Conservation (phyloP, 495 filamentous ascomycete genomes). For the Aspergillus sclerotiicarbonarius region DNA sequence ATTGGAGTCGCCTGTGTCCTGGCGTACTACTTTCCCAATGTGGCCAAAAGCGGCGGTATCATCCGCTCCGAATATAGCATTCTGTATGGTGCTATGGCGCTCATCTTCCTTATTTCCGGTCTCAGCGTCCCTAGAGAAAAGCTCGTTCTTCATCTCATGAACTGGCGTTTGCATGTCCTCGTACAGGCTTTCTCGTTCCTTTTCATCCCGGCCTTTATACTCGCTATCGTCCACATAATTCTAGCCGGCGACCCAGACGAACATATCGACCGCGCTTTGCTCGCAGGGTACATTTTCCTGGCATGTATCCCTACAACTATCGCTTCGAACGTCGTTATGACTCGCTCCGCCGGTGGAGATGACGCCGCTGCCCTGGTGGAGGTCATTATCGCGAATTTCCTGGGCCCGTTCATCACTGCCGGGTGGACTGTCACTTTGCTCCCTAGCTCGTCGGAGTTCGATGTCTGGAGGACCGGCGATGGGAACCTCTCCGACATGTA, state of each 20-base stretch:
- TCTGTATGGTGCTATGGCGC: slow-evolving; percentile 50
- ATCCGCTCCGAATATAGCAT: slow-evolving; percentile 55
- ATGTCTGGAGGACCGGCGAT: slow-evolving; percentile 42
- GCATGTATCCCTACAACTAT: slow-evolving; percentile 59
- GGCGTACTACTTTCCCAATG: slow-evolving; percentile 52
- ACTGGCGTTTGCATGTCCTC: slow-evolving; percentile 52
- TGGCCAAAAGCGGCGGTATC: slow-evolving; percentile 51
- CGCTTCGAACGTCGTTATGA: slow-evolving; percentile 60
- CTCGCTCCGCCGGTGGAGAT: slow-evolving; percentile 51
- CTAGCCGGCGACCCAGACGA: slow-evolving; percentile 42
- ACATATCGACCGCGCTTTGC: slow-evolving; percentile 46
- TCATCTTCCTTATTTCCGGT: slow-evolving; percentile 56
- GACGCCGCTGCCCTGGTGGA: slow-evolving; percentile 55
- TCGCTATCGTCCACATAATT: slow-evolving; percentile 47
- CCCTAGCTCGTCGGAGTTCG: slow-evolving; percentile 42
- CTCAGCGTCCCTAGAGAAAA: slow-evolving; percentile 53
- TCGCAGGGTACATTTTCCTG: slow-evolving; percentile 53
- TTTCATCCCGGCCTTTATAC: slow-evolving; percentile 45
- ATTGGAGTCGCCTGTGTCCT: slow-evolving; percentile 50
- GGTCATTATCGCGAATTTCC: slow-evolving; percentile 53
- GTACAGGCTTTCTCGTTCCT: slow-evolving; percentile 53
- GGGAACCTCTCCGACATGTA: slow-evolving; percentile 50
- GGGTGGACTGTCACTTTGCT: slow-evolving; percentile 51
- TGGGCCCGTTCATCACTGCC: slow-evolving; percentile 52
- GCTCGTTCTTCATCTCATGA: slow-evolving; percentile 46